phyloP scores from a whole-genome alignment of 2,329 filamentous ascomycete genomes.

The Colletotrichum liriopes region DNA sequence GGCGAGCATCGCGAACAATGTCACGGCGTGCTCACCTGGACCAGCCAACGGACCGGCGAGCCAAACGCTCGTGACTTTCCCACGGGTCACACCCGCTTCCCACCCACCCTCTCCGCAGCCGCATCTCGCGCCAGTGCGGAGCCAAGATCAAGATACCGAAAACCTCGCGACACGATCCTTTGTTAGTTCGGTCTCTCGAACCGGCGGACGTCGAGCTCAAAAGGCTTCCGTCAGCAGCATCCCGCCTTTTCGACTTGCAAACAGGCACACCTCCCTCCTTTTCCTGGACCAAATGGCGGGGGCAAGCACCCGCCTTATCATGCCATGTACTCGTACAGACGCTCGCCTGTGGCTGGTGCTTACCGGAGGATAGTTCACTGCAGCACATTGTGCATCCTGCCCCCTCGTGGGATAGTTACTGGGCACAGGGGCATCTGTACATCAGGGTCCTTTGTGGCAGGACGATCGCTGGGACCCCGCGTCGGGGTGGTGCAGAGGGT shows the following conservation, averaged over 20 bases:
- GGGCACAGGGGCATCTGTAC: conserved; percentile 26
- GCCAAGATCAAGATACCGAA: conserved; percentile 28
- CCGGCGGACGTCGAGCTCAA: background rate
- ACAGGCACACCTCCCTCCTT: background rate
- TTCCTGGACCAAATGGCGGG: conserved; percentile 13
- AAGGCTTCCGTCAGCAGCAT: background rate
- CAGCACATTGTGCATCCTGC: conserved; percentile 13
- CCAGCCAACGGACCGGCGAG: conserved; percentile 28
- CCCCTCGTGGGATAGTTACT: conserved; percentile 6
- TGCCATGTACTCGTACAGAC: background rate
- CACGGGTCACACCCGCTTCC: conserved; percentile 22
- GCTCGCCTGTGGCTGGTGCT: conserved; percentile 29
- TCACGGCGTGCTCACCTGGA: conserved; percentile 30
- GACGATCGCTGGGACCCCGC: conserved; percentile 38
- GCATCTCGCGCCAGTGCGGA: conserved; percentile 26
- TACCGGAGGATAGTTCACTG: conserved; percentile 19
- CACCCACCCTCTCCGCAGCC: conserved; percentile 12
- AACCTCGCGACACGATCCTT: background rate
- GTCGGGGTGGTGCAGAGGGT: conserved; percentile 9
- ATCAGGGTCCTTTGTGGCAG: conserved; percentile 41
- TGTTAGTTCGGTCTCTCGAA: conserved; percentile 4
- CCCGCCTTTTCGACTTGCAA: conserved; percentile 21
- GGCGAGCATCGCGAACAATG: conserved; percentile 32
- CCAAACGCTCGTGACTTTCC: conserved; percentile 32
- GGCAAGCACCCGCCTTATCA: background rate